Evolutionary conservation across 176 grass and related monocot species (phyloP).

Genomic region (Ensete glaucum): DNA sequence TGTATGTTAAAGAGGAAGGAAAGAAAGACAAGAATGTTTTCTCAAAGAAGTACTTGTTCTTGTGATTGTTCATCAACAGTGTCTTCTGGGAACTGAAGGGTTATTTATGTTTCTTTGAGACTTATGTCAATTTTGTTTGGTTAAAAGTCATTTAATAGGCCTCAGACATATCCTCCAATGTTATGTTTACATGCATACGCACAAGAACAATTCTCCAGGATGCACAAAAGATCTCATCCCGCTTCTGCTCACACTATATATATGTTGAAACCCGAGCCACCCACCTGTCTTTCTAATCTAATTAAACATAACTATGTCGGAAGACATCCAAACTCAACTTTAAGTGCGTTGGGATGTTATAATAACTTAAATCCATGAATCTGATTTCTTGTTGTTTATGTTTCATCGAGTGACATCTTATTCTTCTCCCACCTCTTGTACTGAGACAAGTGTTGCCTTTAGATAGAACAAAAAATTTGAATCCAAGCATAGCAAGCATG

Average conservation of each 20-base stretch:
- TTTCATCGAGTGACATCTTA: no score
- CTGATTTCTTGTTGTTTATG: no score
- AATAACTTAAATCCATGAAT: background rate
- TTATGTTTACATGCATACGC: no score
- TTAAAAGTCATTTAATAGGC: no score
- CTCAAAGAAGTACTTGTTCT: background rate
- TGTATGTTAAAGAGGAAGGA: background rate
- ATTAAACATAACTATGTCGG: no score
- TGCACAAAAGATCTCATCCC: no score
- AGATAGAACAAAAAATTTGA: conserved; percentile 5
- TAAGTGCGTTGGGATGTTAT: background rate
- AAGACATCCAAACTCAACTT: background rate
- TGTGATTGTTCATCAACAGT: background rate
- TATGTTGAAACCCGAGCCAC: no score
- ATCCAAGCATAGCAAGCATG: background rate
- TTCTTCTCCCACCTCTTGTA: background rate
- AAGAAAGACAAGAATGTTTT: background rate
- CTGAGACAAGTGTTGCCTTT: conserved; percentile 1
- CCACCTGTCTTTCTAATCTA: no score
- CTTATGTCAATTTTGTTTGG: background rate
- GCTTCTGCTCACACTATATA: no score
- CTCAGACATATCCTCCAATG: no score
- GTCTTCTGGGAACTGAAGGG: background rate
- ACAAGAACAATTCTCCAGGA: no score
- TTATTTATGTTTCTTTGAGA: background rate